These are phyloP conservation scores for Alternaria novae-zelandiae DNA, from an alignment of 2,329 filamentous ascomycete genomes.

Conservation along the genomic window DNA sequence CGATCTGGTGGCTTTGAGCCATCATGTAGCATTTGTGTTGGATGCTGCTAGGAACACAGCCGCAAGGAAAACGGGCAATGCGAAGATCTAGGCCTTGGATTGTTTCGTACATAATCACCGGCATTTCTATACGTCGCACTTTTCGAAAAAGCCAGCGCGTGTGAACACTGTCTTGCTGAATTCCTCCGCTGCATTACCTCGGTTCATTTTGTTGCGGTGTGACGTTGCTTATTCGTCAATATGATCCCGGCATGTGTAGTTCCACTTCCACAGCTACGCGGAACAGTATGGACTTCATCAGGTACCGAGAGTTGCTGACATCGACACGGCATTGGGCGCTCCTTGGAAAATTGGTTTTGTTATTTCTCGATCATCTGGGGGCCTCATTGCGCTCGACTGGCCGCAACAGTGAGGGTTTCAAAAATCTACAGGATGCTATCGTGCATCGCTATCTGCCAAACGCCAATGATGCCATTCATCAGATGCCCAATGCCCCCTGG, in stretches of 20 bases:
- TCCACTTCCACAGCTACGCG: not conserved
- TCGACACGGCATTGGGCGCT: not conserved
- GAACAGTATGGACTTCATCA: not conserved
- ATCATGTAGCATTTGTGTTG: constrained; percentile 71
- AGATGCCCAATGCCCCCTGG: not conserved
- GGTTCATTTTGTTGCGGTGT: not conserved
- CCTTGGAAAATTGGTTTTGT: not conserved
- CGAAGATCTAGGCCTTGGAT: constrained; percentile 40
- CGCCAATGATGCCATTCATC: constrained; percentile 9
- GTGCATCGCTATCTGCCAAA: constrained; percentile 3
- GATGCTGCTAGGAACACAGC: constrained; percentile 69
- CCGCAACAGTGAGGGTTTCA: not conserved
- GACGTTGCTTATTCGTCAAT: not conserved
- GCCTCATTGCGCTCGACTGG: not conserved
- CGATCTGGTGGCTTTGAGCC: constrained; percentile 70
- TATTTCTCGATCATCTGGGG: not conserved
- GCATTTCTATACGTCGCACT: not conserved
- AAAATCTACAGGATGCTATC: not conserved
- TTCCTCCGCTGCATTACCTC: not conserved
- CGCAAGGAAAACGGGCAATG: constrained; percentile 51
- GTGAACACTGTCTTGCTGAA: not conserved
- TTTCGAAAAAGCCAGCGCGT: not conserved
- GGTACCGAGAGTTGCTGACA: not conserved
- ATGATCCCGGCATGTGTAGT: not conserved
- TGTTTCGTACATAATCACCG: not conserved